phyloP scores from a whole-genome alignment of 371 early-diverging fungal species.

The Amoeboaphelidium protococcarum region DNA sequence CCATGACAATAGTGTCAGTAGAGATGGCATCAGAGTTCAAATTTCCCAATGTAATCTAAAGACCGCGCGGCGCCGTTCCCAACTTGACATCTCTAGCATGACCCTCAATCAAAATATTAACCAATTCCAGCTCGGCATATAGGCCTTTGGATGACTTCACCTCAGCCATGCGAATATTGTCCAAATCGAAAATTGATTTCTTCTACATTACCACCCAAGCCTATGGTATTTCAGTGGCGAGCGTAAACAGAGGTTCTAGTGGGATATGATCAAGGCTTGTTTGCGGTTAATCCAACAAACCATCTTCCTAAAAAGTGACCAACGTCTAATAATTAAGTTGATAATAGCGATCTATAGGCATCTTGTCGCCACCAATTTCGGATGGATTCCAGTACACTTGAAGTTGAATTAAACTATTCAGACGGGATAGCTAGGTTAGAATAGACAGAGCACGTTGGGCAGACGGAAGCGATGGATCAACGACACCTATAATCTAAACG shows the following conservation, averaged over 20 bases:
- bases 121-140: background rate
- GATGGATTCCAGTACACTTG: background rate
- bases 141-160: constrained; percentile 43
- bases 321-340: background rate
- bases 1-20: constrained; percentile 75
- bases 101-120: constrained; percentile 15
- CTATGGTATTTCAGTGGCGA: constrained; percentile 39
- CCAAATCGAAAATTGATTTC: constrained; percentile 57
- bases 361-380: background rate
- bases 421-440: constrained; percentile 6
- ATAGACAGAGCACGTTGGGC: constrained; percentile 1
- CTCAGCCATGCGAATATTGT: constrained; percentile 49
- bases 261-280: constrained; percentile 50
- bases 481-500: too few relatives aligned
- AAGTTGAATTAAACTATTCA: constrained; percentile 3
- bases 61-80: constrained; percentile 49
- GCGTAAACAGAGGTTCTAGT: constrained; percentile 39
- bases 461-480: too few relatives aligned
- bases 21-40: constrained; percentile 19
- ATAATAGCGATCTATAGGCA: constrained; percentile 3
- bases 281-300: constrained; percentile 14
- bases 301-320: constrained; percentile 3
- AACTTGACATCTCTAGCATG: constrained; percentile 40
- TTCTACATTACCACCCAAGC: constrained; percentile 67
- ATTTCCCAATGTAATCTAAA: constrained; percentile 58